phyloP scores from a whole-genome alignment of 257 asterid genomes.

The Handroanthus guayacan region DNA sequence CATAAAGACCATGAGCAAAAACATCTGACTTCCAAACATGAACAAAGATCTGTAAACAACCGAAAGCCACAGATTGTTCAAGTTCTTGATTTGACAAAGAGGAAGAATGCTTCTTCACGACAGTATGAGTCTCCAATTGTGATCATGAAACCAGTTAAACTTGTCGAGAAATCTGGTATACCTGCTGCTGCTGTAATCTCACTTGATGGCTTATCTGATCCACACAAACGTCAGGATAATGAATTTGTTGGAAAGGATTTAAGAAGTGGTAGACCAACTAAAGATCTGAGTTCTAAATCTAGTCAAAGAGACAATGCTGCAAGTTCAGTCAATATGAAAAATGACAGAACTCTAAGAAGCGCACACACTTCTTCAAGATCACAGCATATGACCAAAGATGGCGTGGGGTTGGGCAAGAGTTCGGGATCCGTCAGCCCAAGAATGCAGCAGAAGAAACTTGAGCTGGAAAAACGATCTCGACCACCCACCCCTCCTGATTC shows the following conservation, averaged over 20 bases:
- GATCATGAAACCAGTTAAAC: slow-evolving; percentile 77
- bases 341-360: slow-evolving; percentile 45
- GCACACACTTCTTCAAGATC: slow-evolving; percentile 49
- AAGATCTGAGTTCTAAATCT: slow-evolving; percentile 30
- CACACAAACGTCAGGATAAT: slow-evolving; percentile 44
- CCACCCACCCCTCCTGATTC: slow-evolving; percentile 67
- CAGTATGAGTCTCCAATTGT: slow-evolving; percentile 71
- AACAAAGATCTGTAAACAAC: slow-evolving; percentile 37
- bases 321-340: slow-evolving; percentile 42
- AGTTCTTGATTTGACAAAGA: slow-evolving; percentile 43
- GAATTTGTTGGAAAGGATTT: slow-evolving; percentile 49
- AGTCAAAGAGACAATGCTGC: slow-evolving; percentile 6
- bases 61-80: slow-evolving; percentile 46
- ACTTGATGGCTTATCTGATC: slow-evolving; percentile 46
- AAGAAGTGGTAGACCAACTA: slow-evolving; percentile 34
- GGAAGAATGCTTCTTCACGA: slow-evolving; percentile 42
- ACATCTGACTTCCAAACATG: slow-evolving; percentile 43
- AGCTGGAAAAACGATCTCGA: slow-evolving; percentile 57
- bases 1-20: slow-evolving; percentile 48
- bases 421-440: slow-evolving; percentile 67
- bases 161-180: slow-evolving; percentile 59
- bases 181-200: slow-evolving; percentile 60
- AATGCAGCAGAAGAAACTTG: slow-evolving; percentile 61
- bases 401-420: slow-evolving; percentile 48
- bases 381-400: slow-evolving; percentile 51